Evolutionary conservation across 192 early-diverging fungal genomes (phyloP).

Genomic region (Backusella morwellensis): DNA sequence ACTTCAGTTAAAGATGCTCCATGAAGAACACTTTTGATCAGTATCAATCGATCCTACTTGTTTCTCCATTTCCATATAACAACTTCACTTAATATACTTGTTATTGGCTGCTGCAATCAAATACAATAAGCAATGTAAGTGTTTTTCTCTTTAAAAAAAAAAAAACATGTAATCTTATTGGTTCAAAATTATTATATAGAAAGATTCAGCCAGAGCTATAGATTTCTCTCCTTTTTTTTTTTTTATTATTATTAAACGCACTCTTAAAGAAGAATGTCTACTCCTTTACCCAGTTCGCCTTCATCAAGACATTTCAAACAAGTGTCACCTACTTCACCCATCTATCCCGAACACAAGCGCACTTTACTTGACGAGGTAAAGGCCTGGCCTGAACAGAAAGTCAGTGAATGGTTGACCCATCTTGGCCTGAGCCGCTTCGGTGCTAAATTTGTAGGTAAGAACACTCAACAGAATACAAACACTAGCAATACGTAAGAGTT

Average conservation of each 20-base stretch:
- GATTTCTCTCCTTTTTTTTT: not conserved
- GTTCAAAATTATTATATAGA: not conserved
- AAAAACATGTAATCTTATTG: not conserved
- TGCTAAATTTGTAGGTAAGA: conserved; percentile 30
- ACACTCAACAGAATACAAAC: no score
- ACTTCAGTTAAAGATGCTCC: no score
- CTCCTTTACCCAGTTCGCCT: conserved; percentile 21
- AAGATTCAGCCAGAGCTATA: not conserved
- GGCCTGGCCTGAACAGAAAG: conserved; percentile 29
- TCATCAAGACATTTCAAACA: conserved; percentile 9
- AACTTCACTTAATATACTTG: no score
- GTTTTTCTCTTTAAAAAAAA: no score
- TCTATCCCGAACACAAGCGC: conserved; percentile 19
- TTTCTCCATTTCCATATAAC: no score
- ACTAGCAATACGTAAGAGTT: not conserved
- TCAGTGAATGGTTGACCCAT: conserved; percentile 33
- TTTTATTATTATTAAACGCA: not conserved
- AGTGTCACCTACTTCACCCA: conserved; percentile 37
- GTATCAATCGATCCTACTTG: no score
- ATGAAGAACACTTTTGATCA: no score
- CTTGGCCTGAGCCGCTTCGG: conserved; percentile 20
- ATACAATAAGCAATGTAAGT: no score
- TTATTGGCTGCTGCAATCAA: no score
- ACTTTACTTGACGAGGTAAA: conserved; percentile 32
- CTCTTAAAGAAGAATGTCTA: conserved; percentile 13